Conservation (phyloP, 31 red algal species). For the Asparagopsis taxiformis region DNA sequence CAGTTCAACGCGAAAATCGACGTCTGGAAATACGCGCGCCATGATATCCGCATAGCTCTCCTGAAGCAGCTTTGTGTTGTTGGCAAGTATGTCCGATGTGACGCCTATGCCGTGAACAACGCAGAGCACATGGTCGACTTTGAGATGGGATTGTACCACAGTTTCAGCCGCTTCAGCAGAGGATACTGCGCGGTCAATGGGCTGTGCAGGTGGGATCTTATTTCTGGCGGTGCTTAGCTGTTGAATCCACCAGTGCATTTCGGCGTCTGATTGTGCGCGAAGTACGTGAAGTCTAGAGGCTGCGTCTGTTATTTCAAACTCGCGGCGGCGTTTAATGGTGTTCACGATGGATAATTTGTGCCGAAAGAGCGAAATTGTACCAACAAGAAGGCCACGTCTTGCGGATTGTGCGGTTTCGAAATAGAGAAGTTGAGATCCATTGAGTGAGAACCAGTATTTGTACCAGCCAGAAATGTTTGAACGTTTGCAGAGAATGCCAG, state of each 20-base stretch:
- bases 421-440: slow-evolving; percentile 83
- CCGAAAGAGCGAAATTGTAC: slow-evolving; percentile 83
- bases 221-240: slow-evolving; percentile 54
- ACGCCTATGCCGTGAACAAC: slow-evolving; percentile 95
- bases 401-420: slow-evolving; percentile 51
- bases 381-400: slow-evolving; percentile 74
- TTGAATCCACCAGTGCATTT: slow-evolving; percentile 75
- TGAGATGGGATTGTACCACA: slow-evolving; percentile 49
- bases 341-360: slow-evolving; percentile 53
- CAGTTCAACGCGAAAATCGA: slow-evolving; percentile 78
- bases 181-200: slow-evolving; percentile 9
- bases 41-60: slow-evolving; percentile 71
- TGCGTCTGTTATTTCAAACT: slow-evolving; percentile 76
- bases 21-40: slow-evolving; percentile 78
- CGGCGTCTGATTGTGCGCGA: slow-evolving; percentile 58
- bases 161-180: background rate
- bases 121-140: slow-evolving; percentile 79
- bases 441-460: slow-evolving; percentile 84
- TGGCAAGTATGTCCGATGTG: slow-evolving; percentile 25
- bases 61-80: slow-evolving; percentile 41
- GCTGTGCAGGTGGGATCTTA: slow-evolving; percentile 81
- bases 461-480: slow-evolving; percentile 89
- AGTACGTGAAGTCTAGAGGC: slow-evolving; percentile 54
- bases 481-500: slow-evolving; percentile 60
- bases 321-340: slow-evolving; percentile 47